These are phyloP conservation scores for Suillus fuscotomentosus DNA, from an alignment of 768 basidiomycete species.

Conservation along the genomic window DNA sequence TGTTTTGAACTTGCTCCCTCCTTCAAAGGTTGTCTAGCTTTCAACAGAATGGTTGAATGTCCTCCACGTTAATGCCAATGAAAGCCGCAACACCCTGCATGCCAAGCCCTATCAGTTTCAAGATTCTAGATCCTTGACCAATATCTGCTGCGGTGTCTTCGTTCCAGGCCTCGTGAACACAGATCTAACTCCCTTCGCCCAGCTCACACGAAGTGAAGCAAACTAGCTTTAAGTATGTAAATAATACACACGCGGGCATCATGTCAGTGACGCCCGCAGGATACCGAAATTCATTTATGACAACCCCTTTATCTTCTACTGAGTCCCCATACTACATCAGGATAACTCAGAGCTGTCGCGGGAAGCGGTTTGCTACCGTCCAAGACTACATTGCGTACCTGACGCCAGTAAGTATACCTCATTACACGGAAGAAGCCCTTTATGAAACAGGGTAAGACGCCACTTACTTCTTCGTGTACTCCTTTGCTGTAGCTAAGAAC, in stretches of 20 bases:
- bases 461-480: conserved; percentile 79
- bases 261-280: background rate
- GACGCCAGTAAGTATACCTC: background rate
- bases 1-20: too few relatives aligned
- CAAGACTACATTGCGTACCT: background rate
- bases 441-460: background rate
- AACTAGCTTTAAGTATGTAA: background rate
- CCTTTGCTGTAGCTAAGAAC: conserved; percentile 76
- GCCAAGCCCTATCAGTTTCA: background rate
- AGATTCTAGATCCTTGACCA: background rate
- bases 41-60: background rate
- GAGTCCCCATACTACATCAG: background rate
- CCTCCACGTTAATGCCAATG: background rate
- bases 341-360: background rate
- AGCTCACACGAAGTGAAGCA: background rate
- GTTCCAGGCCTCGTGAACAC: background rate
- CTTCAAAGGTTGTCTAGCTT: background rate
- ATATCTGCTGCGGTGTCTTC: background rate
- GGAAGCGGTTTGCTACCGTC: background rate
- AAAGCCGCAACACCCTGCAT: background rate
- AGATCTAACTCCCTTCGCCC: conserved; percentile 1
- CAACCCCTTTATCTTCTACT: background rate
- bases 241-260: background rate
- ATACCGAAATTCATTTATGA: conserved; percentile 1
- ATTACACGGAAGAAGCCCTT: conserved; percentile 7